phyloP scores from a whole-genome alignment of 2,329 filamentous ascomycete genomes.

The Cryphonectria japonica region DNA sequence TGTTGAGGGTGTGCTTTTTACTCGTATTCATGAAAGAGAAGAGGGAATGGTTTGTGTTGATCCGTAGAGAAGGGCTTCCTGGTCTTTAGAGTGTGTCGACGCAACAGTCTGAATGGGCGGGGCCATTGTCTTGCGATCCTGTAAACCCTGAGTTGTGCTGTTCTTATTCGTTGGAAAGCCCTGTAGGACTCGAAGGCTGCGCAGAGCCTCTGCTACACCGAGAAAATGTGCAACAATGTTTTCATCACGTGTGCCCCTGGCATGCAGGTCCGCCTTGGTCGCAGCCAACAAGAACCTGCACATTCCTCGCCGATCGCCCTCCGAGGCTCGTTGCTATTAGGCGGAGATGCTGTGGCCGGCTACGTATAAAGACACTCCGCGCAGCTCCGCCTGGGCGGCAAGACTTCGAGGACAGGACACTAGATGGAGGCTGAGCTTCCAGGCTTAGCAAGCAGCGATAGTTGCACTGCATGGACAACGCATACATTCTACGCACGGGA shows the following conservation, averaged over 20 bases:
- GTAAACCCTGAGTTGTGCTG: background rate
- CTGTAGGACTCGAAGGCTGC: background rate
- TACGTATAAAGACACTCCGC: background rate
- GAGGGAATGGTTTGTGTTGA: background rate
- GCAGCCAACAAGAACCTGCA: background rate
- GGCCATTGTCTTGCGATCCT: background rate
- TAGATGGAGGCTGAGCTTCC: background rate
- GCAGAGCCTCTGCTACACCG: conserved; percentile 1
- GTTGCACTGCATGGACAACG: conserved; percentile 2
- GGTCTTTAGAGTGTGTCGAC: background rate
- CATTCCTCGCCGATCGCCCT: background rate
- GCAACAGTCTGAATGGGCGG: background rate
- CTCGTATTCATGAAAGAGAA: background rate
- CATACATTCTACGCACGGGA: background rate
- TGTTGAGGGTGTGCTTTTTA: background rate
- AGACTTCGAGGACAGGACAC: background rate
- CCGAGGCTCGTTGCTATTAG: background rate
- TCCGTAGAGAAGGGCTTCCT: background rate
- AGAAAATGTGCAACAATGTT: background rate
- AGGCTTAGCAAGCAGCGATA: conserved; percentile 1
- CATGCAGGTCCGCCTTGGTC: background rate
- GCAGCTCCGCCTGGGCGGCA: background rate
- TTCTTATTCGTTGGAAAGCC: background rate
- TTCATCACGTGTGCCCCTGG: background rate
- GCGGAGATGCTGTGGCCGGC: background rate